Base-by-base conservation (phyloP, 2,329 filamentous ascomycete genomes). In the Pseudogymnoascus sp. region DNA sequence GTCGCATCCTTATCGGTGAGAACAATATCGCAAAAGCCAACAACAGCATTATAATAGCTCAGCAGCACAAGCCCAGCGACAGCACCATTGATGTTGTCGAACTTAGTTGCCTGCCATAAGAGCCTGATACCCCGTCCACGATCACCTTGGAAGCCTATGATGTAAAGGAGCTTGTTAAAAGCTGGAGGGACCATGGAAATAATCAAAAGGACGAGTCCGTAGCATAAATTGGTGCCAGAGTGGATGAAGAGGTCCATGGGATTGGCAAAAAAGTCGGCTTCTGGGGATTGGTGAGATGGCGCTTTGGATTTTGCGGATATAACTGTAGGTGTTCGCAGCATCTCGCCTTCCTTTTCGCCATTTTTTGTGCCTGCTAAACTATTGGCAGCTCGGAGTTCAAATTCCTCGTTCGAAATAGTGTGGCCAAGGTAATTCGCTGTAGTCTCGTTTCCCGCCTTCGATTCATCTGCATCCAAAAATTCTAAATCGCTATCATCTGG, bases 111-210 rank as follows among this genome's bases (percentile, higher is more conserved):
- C 73, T 90, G 87, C 95, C 95, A 99, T 4, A 99, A 85, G 85
- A 97, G 89, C 41, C 83, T 81, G 34, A 97, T 81, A 8, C 93
- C 95, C 41, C 88, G 83, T 67, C 91, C 86, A 48, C 93, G 88
- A 73, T 98, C 93, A 34, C 95, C 95, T 66, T 85, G 87, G 77
- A 98, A 98, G 1, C 95, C 95, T 31, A 97, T 89, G 45, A 98
- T 88, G 65, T 88, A 90, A 3, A 98, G 81, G 1, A 99, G 83
- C 64, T 86, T 89, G n/a, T 85, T 89, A 75, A 98, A 96, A 0
- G 93, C 86, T 0, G 95, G 95, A 0, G 95, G 96, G 0, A 98
- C 87, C 79, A 98, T 89, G 11, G 92, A 96, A n/a, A 98, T 87
- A 63, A 98, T 81, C 1, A 98, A 81, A 13, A 96, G 82, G 1